Percentiles rank a stretch among this genome's conserved stretches.
These are phyloP conservation scores for Dryas drummondii DNA, from an alignment of 306 rosid species.

Conservation along the genomic window DNA sequence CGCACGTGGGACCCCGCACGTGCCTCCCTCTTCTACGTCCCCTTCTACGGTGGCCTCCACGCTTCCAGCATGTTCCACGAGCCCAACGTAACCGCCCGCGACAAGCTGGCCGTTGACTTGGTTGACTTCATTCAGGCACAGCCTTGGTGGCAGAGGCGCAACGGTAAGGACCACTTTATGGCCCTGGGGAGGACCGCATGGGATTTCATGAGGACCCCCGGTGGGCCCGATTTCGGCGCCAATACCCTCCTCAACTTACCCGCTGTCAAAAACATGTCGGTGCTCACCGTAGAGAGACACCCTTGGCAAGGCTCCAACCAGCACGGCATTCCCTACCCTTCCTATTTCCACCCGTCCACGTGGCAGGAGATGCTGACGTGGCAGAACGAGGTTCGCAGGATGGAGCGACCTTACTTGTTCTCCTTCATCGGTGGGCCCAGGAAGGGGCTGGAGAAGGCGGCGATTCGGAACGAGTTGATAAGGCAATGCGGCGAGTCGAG, in stretches of 20 bases:
- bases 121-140: constrained; percentile 31
- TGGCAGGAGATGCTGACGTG: constrained; percentile 34
- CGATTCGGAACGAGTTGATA: constrained; percentile 10
- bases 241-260: constrained; percentile 59
- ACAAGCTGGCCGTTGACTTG: constrained; percentile 47
- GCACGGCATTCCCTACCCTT: constrained; percentile 74
- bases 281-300: constrained; percentile 72
- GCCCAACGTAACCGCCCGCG: constrained; percentile 48
- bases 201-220: constrained; percentile 65
- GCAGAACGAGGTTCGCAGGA: constrained; percentile 34
- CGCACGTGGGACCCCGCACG: constrained; percentile 59
- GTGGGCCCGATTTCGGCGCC: constrained; percentile 64
- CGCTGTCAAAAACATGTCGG: constrained; percentile 80
- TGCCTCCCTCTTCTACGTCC: constrained; percentile 67
- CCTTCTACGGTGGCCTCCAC: constrained; percentile 86
- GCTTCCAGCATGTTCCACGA: constrained; percentile 68
- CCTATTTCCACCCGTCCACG: constrained; percentile 68
- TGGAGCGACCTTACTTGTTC: background rate
- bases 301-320: constrained; percentile 73
- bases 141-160: constrained; percentile 32
- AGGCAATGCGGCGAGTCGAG: constrained; percentile 11
- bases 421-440: constrained; percentile 20
- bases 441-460: constrained; percentile 10
- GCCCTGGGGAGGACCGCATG: constrained; percentile 81
- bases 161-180: constrained; percentile 67